Base-by-base conservation (phyloP, 805 yeast species). In the Vanderwaltozyma verrucispora region DNA sequence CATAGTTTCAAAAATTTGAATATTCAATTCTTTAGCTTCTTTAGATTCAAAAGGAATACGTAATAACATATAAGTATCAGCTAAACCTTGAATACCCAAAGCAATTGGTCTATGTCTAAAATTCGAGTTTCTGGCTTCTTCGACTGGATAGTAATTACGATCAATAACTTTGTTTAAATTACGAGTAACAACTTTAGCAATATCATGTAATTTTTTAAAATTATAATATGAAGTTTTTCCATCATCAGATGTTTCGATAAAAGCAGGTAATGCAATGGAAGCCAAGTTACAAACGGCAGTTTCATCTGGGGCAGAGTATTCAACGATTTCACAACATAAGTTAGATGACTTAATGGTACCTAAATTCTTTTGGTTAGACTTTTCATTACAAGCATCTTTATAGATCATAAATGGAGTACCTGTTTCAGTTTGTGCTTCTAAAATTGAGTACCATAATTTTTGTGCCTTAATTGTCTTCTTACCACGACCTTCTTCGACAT, bases 11-110 rank as follows among this genome's bases (percentile, higher is more conserved):
- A 88, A 89, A 41, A 89, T 86, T 62, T 84, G 88, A 38, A 72
- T 68, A 63, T 89, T 89, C 43, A 89, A 67, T 42, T 65, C 62
- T 56, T 73, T 74, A 13, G 97, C 96, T 51, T 75, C 81, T 24
- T 68, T 64, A 27, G 94, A 82, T 48, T 86, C 96, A 59, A 88
- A 89, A 30, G 96, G 92, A 41, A 85, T 53, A 51, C 94, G 75
- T 44, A 89, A 67, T 46, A 72, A 68, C 71, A 85, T 74, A 61
- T 86, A 89, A 2, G 80, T 69, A 60, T 89, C 97, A 21, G 97
- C 96, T 38, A 89, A 68, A 41, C 98, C 98, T 62, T 89, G 96
- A n/a, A 89, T 96, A 48, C 98, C 98, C 17, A 89, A 63, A n/a
- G 96, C 96, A 51, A 89, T 75, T 16, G 98, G 97, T 50, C 98